Conservation (phyloP, 1,284 basidiomycete species). For the Cutaneotrichosporon dermatis region DNA sequence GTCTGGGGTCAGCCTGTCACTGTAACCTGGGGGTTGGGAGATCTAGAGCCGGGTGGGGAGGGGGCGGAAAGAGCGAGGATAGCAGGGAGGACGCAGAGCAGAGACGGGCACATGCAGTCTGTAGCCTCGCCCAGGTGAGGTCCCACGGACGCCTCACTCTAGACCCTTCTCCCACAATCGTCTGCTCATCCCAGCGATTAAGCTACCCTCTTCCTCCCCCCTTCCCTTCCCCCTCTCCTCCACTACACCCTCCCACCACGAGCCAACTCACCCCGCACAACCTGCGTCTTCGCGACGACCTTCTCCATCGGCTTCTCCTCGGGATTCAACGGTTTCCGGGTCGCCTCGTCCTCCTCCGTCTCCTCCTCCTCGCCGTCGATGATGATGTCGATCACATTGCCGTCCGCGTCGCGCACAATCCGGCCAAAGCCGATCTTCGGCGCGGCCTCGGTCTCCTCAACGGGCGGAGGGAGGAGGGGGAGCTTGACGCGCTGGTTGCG, state of each 20-base stretch:
- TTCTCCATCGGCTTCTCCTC: constrained; percentile 28
- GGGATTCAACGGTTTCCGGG: constrained; percentile 15
- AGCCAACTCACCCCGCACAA: constrained; percentile 44
- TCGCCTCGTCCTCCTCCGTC: constrained; percentile 46
- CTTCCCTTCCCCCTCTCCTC: neutral
- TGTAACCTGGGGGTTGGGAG: too few species aligned
- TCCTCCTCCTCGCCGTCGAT: constrained; percentile 57
- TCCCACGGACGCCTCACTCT: too few species aligned
- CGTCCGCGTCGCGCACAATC: constrained; percentile 77
- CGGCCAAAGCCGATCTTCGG: constrained; percentile 73
- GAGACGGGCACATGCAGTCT: too few species aligned
- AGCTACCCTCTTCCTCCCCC: neutral
- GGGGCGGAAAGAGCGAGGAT: too few species aligned
- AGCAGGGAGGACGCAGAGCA: too few species aligned
- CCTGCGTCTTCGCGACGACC: constrained; percentile 48
- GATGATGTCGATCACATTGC: constrained; percentile 73
- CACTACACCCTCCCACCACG: neutral
- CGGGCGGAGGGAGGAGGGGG: constrained; percentile 55
- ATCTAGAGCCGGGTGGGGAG: too few species aligned
- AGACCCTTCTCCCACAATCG: too few species aligned
- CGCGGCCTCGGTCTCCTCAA: constrained; percentile 5
- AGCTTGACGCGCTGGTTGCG: constrained; percentile 35
- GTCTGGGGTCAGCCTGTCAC: constrained; percentile 35
- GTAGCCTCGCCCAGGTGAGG: too few species aligned
- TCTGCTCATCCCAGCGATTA: too few species aligned